A percentile compares a stretch with the other conserved stretches of the same genome.
Evolutionary conservation across 495 filamentous ascomycete species (phyloP).

Genomic region (Clavariopsis aquatica): DNA sequence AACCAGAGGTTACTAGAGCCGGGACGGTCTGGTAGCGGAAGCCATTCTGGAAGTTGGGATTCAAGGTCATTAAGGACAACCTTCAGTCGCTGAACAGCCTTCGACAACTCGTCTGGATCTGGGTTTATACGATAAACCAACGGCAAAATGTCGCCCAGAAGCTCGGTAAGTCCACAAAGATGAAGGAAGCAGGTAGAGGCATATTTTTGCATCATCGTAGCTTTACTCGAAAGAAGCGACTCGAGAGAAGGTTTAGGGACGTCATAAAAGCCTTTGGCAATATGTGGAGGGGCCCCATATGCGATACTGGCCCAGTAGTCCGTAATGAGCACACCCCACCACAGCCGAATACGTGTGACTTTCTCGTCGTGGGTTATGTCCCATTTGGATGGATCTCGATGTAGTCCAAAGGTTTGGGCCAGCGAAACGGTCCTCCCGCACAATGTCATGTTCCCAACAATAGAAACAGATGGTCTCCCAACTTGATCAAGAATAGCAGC

Average conservation of each 20-base stretch:
- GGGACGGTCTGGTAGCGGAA: slow-evolving; percentile 42
- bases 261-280: slow-evolving; percentile 50
- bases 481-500: slow-evolving; percentile 26
- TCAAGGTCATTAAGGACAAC: slow-evolving; percentile 52
- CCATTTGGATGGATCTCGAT: slow-evolving; percentile 31
- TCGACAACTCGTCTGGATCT: slow-evolving; percentile 47
- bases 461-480: slow-evolving; percentile 26
- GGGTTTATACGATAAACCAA: slow-evolving; percentile 54
- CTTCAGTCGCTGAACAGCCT: slow-evolving; percentile 43
- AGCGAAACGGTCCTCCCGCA: slow-evolving; percentile 31
- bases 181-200: slow-evolving; percentile 54
- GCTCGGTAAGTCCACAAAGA: slow-evolving; percentile 55
- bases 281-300: slow-evolving; percentile 26
- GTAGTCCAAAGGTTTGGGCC: slow-evolving; percentile 31
- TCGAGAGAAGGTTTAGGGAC: slow-evolving; percentile 55
- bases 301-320: slow-evolving; percentile 32
- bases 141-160: slow-evolving; percentile 54
- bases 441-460: slow-evolving; percentile 22
- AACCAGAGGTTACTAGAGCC: slow-evolving; percentile 56
- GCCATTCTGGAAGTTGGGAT: slow-evolving; percentile 52
- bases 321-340: slow-evolving; percentile 35
- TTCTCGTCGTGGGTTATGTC: slow-evolving; percentile 27
- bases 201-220: slow-evolving; percentile 41
- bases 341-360: slow-evolving; percentile 14
- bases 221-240: slow-evolving; percentile 37